Base-by-base conservation (phyloP, 208 protist species). In the Acanthamoeba royreba region DNA sequence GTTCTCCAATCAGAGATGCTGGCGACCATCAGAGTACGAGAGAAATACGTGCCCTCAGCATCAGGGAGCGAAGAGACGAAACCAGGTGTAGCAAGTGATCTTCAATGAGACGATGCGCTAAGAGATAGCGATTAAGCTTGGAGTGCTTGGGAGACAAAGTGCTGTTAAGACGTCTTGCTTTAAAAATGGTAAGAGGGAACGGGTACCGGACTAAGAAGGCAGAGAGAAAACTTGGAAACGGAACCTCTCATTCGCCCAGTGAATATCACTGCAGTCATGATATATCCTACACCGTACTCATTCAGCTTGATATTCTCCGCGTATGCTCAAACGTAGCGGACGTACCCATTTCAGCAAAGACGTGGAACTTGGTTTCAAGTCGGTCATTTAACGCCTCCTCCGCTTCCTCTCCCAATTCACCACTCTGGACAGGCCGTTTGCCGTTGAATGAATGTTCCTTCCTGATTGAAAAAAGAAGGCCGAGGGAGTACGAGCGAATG, bases 321-420 rank as follows among this genome's bases (percentile, higher is more conserved):
- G n/a, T n/a, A n/a, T n/a, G n/a, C n/a, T n/a, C n/a, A 43, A 38
- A 43, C 22, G 63, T 38, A 5, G 63, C 49, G 49, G 22, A 43
- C 43, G 17, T 17, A 83, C 72, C 69, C 47, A 66, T 46, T 28
- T 94, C 93, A 31, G 93, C 31, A 46, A 94, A 86, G 40, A 94
- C 53, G 38, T 94, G 93, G 53, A 94, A 94, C 25, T 94, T 94
- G 45, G 55, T 58, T 25, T 92, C 77, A 11, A 83, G 33, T 22
- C 9, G 5, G 13, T 81, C 22, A 42, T 77, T 42, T 45, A 33
- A 35, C 2, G 47, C 31, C 28, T 46, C 43, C 47, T 93, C 69
- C 46, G n/a, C n/a, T n/a, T 77, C 66, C 9, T 53, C 33, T 13
- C 45, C 47, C 28, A 94, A 25, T 58, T 94, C 93, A 5, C 74